phyloP scores from a whole-genome alignment of 2,329 filamentous ascomycete genomes.

The Bretziella fagacearum region DNA sequence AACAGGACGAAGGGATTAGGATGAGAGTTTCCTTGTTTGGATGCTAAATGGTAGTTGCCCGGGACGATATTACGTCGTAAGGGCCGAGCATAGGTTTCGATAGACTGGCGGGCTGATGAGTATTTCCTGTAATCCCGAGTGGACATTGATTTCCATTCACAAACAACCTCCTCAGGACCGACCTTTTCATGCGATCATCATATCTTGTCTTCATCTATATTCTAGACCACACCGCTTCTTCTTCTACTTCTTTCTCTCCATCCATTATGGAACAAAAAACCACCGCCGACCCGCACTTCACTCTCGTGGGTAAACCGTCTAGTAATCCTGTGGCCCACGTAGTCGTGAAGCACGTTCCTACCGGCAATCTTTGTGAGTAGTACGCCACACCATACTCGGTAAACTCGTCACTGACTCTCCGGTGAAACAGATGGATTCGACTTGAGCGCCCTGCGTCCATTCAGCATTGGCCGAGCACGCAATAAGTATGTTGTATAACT shows the following conservation, averaged over 20 bases:
- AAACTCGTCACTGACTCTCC: no score
- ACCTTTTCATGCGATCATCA: background rate
- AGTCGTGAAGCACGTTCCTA: conserved; percentile 2
- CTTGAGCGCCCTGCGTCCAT: background rate
- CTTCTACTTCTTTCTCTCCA: no score
- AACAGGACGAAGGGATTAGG: no score
- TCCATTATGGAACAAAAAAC: background rate
- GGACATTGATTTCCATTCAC: no score
- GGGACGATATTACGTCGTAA: no score
- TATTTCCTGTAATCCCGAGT: no score
- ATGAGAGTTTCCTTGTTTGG: no score
- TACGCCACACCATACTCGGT: no score
- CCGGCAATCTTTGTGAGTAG: conserved; percentile 9
- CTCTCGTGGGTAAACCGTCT: background rate
- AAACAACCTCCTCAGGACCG: no score
- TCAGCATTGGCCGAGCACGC: conserved; percentile 9
- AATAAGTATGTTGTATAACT: conserved; percentile 4
- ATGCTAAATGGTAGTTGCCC: no score
- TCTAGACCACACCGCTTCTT: background rate
- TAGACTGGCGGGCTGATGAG: no score
- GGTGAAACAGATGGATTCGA: conserved; percentile 8
- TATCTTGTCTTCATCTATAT: background rate
- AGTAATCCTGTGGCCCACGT: conserved; percentile 1
- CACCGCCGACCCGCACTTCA: background rate
- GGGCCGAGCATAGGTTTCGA: no score